These are phyloP conservation scores for Aphanomyces euteiches DNA, from an alignment of 352 stramenopile species.

Conservation along the genomic window DNA sequence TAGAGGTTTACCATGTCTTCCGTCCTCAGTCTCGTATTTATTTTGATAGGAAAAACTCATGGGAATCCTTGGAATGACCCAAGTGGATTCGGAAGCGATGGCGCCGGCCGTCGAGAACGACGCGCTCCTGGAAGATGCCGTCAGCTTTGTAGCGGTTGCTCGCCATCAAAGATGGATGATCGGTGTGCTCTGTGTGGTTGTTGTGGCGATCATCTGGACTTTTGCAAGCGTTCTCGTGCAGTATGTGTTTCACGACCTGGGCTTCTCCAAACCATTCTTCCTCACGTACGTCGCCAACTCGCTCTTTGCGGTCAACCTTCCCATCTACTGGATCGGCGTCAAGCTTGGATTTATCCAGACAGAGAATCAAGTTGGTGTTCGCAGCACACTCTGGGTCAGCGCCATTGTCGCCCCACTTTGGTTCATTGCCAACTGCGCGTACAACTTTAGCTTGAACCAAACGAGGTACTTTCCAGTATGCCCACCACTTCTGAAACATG, in stretches of 20 bases:
- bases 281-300: slow-evolving; percentile 85
- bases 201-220: slow-evolving; percentile 80
- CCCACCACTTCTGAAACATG: background rate
- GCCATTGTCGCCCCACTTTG: slow-evolving; percentile 88
- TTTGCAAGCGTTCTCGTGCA: slow-evolving; percentile 84
- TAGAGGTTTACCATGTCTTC: background rate
- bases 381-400: slow-evolving; percentile 45
- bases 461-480: slow-evolving; percentile 42
- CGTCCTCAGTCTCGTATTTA: background rate
- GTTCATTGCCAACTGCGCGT: slow-evolving; percentile 93
- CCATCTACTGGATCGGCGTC: slow-evolving; percentile 64
- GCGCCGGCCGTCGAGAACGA: background rate
- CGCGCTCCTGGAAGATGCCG: slow-evolving; percentile 15
- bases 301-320: slow-evolving; percentile 82
- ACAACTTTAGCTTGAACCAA: slow-evolving; percentile 88
- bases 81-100: no score
- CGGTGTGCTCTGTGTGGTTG: slow-evolving; percentile 63
- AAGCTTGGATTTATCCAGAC: slow-evolving; percentile 31
- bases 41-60: no score
- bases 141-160: background rate
- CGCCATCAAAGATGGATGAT: slow-evolving; percentile 45
- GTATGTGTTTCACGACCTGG: slow-evolving; percentile 85
- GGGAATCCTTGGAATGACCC: no score
- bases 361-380: slow-evolving; percentile 36
- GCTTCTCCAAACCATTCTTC: slow-evolving; percentile 83